These are phyloP conservation scores for Fusarium devonianum DNA, from an alignment of 2,329 filamentous ascomycete genomes.

Conservation along the genomic window DNA sequence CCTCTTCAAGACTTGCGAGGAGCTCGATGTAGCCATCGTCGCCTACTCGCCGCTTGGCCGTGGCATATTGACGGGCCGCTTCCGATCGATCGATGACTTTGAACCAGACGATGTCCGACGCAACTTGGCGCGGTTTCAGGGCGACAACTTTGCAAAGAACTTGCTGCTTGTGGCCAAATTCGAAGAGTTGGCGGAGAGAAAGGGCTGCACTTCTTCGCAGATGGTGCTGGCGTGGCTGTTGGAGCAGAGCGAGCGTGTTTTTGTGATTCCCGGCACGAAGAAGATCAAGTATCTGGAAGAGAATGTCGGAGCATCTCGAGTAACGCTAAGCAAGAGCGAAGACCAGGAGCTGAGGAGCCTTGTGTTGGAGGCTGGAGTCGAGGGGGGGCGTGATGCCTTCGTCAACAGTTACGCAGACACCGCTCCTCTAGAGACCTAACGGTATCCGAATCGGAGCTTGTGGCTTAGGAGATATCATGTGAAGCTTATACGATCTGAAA, in stretches of 20 bases:
- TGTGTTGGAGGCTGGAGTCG: conserved; percentile 39
- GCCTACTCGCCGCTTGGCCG: conserved; percentile 67
- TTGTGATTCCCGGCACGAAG: conserved; percentile 64
- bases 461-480: conserved; percentile 1
- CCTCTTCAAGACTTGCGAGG: conserved; percentile 60
- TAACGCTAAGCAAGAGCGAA: conserved; percentile 47
- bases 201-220: conserved; percentile 63
- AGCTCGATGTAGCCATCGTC: conserved; percentile 64
- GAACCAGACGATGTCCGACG: conserved; percentile 36
- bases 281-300: conserved; percentile 56
- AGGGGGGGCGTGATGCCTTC: conserved; percentile 37
- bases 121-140: conserved; percentile 30
- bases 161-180: conserved; percentile 57
- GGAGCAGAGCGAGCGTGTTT: conserved; percentile 65
- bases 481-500: conserved; percentile 7
- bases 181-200: conserved; percentile 50
- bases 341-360: conserved; percentile 44
- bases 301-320: conserved; percentile 48
- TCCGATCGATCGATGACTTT: conserved; percentile 57
- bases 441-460: neutral
- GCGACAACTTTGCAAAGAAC: conserved; percentile 54
- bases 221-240: conserved; percentile 70
- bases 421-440: conserved; percentile 21
- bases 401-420: conserved; percentile 32
- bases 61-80: conserved; percentile 62